These are phyloP conservation scores for Raphidocelis subcapitata DNA, from an alignment of 139 green algal species.

Conservation along the genomic window DNA sequence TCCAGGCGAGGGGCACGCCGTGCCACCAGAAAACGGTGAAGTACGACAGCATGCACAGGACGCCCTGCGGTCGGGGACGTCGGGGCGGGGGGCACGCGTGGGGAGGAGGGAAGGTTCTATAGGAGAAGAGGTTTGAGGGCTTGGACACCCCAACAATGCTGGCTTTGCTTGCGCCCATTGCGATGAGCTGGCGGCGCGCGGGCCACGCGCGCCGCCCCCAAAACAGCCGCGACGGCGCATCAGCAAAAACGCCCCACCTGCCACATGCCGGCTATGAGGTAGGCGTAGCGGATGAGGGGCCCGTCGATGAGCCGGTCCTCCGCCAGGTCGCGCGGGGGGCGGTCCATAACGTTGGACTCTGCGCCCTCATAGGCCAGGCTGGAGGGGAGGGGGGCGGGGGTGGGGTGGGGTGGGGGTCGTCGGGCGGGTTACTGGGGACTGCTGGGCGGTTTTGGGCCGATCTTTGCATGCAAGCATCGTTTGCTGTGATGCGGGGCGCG, in stretches of 20 bases:
- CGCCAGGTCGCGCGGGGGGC: constrained; percentile 38
- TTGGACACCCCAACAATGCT: too few species aligned
- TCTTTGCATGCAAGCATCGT: too few species aligned
- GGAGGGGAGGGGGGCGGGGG: too few species aligned
- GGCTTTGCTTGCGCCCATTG: too few species aligned
- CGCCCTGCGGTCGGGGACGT: not conserved
- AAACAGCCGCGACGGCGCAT: too few species aligned
- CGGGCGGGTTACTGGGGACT: too few species aligned
- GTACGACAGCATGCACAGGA: constrained; percentile 34
- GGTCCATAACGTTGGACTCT: constrained; percentile 46
- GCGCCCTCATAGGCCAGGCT: constrained; percentile 47
- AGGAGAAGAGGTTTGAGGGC: too few species aligned
- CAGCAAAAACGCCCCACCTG: constrained; percentile 6
- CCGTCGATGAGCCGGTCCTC: constrained; percentile 37
- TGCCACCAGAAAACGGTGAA: constrained; percentile 38
- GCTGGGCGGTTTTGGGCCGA: too few species aligned
- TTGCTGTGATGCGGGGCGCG: too few species aligned
- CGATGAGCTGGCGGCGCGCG: not conserved
- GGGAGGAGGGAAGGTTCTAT: constrained; percentile 9
- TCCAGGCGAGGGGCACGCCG: constrained; percentile 6
- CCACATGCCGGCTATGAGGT: constrained; percentile 33
- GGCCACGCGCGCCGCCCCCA: too few species aligned
- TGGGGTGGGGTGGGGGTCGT: too few species aligned
- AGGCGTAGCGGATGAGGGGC: constrained; percentile 42
- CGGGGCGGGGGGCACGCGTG: not conserved